Evolutionary conservation across 2,329 filamentous ascomycete genomes (phyloP), one percentile per base, ranked within the genome.

Genomic region (Colletotrichum tropicicola): DNA sequence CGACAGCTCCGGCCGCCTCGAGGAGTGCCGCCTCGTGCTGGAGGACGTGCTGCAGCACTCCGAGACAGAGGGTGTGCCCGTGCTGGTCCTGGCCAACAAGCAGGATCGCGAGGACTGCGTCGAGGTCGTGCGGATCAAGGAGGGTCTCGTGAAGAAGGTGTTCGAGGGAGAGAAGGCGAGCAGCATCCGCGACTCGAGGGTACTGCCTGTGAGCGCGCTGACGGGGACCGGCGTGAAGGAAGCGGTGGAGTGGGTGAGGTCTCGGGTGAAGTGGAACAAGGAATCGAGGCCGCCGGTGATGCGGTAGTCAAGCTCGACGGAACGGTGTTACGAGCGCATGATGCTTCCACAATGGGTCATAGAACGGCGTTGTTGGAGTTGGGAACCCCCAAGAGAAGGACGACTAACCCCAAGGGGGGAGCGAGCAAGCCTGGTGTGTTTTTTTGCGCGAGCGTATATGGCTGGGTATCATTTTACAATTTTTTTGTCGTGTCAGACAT

Each of bases 31-130:
- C 28, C 82, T 94, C 44, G 94, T 98, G 48, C 85, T 99, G 21
- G 95, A 98, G 79, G 92, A 93, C 70, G 94, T 98, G 51, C 82
- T 99, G 72, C 91, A 93, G 75, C 90, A 95, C 77, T 88, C 91
- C 43, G 94, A 97, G 74, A 92, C 95, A 3, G 92, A 94, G 71
- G 95, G 96, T 12, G 94, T 99, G 67, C 96, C 96, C 21, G 85
- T 99, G 59, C 81, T 99, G 59, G 92, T 99, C 51, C 81, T 99
- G 69, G 96, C 96, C 66, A 99, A 99, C 77, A 99, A 99, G 80
- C 96, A 99, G 81, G 96, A 99, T 77, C 84, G 95, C 2, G 96
- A 99, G 79, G 96, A 98, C 78, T 98, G 95, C 71, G 92, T 98
- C 55, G 96, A 99, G 84, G 96, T 98, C 2, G 95, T 98, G 65